A percentile compares a stretch with the other conserved stretches of the same genome.
These are phyloP conservation scores for Cladosporium halotolerans DNA, from an alignment of 2,329 filamentous ascomycete species.

Conservation along the genomic window DNA sequence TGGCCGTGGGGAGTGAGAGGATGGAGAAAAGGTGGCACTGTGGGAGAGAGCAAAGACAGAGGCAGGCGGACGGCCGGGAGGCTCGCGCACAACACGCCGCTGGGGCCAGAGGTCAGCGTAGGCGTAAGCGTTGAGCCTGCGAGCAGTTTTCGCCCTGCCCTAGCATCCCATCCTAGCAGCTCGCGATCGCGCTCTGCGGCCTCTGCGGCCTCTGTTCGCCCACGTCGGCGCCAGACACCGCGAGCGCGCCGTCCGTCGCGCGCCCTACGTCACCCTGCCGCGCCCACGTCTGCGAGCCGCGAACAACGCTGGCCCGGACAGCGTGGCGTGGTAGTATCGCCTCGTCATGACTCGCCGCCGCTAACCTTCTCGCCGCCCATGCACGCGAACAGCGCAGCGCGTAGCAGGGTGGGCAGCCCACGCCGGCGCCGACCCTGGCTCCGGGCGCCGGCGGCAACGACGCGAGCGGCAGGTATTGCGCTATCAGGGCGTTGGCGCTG, in stretches of 20 bases:
- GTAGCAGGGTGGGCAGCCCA: no score
- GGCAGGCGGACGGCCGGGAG: neutral
- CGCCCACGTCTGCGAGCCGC: neutral
- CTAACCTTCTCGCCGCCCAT: no score
- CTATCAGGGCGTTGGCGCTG: neutral
- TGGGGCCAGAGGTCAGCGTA: slow-evolving; percentile 7
- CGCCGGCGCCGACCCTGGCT: neutral
- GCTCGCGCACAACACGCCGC: neutral
- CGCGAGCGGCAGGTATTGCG: no score
- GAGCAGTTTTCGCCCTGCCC: slow-evolving; percentile 8
- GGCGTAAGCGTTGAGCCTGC: slow-evolving; percentile 11
- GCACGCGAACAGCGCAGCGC: no score
- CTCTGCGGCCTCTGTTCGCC: slow-evolving; percentile 1
- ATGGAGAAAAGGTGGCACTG: slow-evolving; percentile 11
- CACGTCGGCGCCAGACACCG: slow-evolving; percentile 4
- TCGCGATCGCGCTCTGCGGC: slow-evolving; percentile 4
- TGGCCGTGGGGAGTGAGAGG: slow-evolving; percentile 5
- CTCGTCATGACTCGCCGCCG: slow-evolving; percentile 1
- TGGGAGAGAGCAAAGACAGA: slow-evolving; percentile 7
- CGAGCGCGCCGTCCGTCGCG: slow-evolving; percentile 4
- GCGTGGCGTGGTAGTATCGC: slow-evolving; percentile 12
- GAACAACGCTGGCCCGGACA: slow-evolving; percentile 11
- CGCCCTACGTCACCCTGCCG: slow-evolving; percentile 15
- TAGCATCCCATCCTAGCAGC: neutral
- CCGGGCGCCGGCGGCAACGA: no score